phyloP scores from a whole-genome alignment of 2,329 filamentous ascomycete genomes.

The Hyphodiscus sp. region DNA sequence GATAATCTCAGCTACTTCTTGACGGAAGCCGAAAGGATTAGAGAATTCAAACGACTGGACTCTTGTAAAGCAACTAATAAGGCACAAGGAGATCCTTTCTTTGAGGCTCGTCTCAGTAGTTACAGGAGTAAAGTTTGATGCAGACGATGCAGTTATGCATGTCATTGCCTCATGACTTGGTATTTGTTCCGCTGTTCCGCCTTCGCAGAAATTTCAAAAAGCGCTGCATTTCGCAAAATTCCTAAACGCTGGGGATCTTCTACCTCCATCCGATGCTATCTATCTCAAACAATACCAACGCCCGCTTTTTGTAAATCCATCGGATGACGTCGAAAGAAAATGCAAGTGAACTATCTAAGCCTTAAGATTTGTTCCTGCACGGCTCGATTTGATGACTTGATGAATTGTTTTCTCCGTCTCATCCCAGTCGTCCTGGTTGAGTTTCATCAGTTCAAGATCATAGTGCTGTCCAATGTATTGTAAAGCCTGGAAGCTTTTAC shows the following conservation, averaged over 20 bases:
- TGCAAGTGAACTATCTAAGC: constrained; percentile 1
- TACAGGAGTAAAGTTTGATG: no score
- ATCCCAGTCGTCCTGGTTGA: constrained; percentile 88
- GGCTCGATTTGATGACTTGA: constrained; percentile 67
- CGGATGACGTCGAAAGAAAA: not conserved
- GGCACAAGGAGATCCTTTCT: no score
- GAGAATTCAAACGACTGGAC: no score
- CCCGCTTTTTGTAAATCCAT: not conserved
- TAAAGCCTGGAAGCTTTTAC: constrained; percentile 72
- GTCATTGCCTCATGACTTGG: not conserved
- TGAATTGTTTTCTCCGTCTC: constrained; percentile 78
- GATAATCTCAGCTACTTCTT: no score
- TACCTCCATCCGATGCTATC: not conserved
- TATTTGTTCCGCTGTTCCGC: not conserved
- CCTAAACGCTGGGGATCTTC: not conserved
- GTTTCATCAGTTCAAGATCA: constrained; percentile 69
- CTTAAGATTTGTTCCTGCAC: constrained; percentile 46
- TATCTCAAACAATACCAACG: constrained; percentile 2
- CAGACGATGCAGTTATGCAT: not conserved
- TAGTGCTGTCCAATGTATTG: constrained; percentile 76
- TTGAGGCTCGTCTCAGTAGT: no score
- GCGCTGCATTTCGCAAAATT: not conserved
- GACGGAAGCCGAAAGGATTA: no score
- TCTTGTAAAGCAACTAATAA: no score
- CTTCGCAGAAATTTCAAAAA: not conserved